Base-by-base conservation (phyloP, 805 yeast species). In the Yamadazyma scolyti region DNA sequence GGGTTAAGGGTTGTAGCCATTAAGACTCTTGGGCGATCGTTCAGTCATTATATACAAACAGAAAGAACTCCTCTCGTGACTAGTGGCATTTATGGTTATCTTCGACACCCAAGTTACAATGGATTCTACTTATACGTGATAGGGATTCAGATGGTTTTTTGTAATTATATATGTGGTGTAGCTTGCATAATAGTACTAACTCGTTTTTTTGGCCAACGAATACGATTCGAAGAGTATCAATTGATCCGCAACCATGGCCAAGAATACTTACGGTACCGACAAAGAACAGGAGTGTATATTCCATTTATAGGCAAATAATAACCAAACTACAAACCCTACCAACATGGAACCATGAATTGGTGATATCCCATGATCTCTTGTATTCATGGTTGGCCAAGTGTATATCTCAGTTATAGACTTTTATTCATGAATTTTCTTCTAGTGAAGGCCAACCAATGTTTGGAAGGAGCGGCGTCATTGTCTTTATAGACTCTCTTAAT, bases 361-460 rank as follows among this genome's bases (percentile, higher is more conserved):
- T 70, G 49, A 93, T 90, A 39, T 83, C 85, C 90, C 93, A 93
- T 25, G 94, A 81, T 59, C 97, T 77, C 39, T 82, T 79, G 66
- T 79, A 93, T 65, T 94, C 98, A 54, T 93, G 95, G 56, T 89
- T 90, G 37, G 97, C 97, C 49, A 85, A 72, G 58, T 19, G 13
- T 13, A 8, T 14, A 21, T 4, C 14, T 16, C 21, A 13, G 6
- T 25, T 53, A 82, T 48, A 86, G 70, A 46, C 83, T 75, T 60
- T 89, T 86, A 65, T 93, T 93, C 98, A 93, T 93, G 57, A 93
- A 93, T 56, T 86, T 78, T 63, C 95, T 82, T 65, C 93, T 80
- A 23, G 96, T 84, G 59, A 93, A 93, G 2, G 97, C 96, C 50
- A 93, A 65, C 99, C 99, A 93, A 64, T 75, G 80, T 59, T 90